Evolutionary conservation across 192 early-diverging fungal species (phyloP).

Genomic region (Chytriomyces hyalinus): DNA sequence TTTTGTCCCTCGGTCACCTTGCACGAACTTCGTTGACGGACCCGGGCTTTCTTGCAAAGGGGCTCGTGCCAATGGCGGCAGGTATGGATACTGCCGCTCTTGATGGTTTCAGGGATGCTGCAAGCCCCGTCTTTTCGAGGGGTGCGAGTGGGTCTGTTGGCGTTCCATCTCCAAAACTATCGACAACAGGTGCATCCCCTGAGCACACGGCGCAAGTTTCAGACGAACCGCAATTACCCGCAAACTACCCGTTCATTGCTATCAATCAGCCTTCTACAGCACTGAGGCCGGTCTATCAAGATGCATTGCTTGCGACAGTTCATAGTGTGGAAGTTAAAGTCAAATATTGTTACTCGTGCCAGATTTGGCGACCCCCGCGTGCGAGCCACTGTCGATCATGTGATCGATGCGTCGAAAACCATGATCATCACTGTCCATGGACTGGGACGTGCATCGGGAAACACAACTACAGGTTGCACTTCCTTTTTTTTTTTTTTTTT

Average conservation of each 20-base stretch:
- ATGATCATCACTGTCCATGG: constrained; percentile 92
- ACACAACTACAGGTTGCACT: constrained; percentile 45
- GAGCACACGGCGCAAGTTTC: too few species aligned
- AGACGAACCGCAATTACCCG: neutral
- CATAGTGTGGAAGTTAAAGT: constrained; percentile 67
- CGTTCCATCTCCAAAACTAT: too few species aligned
- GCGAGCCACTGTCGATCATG: constrained; percentile 87
- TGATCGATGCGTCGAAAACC: constrained; percentile 85
- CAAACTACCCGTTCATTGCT: constrained; percentile 18
- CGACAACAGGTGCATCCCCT: too few species aligned
- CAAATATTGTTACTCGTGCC: constrained; percentile 92
- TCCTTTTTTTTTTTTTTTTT: too few species aligned
- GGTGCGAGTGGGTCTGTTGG: too few species aligned
- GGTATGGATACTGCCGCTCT: neutral
- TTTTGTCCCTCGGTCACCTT: constrained; percentile 33
- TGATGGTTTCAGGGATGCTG: too few species aligned
- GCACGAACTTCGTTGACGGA: constrained; percentile 48
- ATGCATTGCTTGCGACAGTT: constrained; percentile 52
- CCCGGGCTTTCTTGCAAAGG: constrained; percentile 45
- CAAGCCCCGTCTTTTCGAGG: too few species aligned
- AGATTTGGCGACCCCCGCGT: constrained; percentile 85
- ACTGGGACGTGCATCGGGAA: constrained; percentile 90
- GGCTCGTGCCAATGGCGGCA: neutral
- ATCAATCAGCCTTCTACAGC: neutral
- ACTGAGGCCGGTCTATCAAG: constrained; percentile 17